A percentile compares a stretch with the other conserved stretches of the same genome.
Conservation (phyloP, 768 basidiomycete species). For the Ephemerocybe angulata region DNA sequence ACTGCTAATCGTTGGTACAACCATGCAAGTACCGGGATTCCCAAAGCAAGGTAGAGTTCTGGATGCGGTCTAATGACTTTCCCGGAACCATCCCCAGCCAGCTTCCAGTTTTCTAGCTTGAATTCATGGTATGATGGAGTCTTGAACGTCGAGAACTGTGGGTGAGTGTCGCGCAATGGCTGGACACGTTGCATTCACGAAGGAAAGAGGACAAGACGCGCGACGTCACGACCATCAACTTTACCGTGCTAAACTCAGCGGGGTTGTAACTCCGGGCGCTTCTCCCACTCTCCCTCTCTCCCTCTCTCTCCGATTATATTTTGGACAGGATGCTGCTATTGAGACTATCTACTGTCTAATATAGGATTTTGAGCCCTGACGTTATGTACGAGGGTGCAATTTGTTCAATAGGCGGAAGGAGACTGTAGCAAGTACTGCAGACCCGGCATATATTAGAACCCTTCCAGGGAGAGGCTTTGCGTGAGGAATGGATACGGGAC, state of each 20-base stretch:
- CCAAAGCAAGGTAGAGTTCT: neutral
- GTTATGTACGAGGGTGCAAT: conserved; percentile 36
- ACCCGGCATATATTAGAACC: conserved; percentile 54
- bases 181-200: conserved; percentile 20
- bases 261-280: no score
- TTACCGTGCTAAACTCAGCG: no score
- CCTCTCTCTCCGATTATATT: neutral
- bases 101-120: conserved; percentile 50
- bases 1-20: neutral
- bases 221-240: neutral
- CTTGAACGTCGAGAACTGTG: conserved; percentile 49
- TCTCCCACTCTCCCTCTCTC: neutral
- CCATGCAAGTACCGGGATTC: neutral
- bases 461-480: conserved; percentile 49
- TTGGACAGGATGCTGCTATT: no score
- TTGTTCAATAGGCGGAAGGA: conserved; percentile 60
- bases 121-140: conserved; percentile 54
- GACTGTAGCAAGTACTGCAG: conserved; percentile 46
- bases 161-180: conserved; percentile 34
- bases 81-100: conserved; percentile 14
- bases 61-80: conserved; percentile 21
- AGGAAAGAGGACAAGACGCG: neutral
- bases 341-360: neutral
- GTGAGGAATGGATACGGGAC: conserved; percentile 87
- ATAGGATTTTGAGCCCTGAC: no score